phyloP scores from a whole-genome alignment of 345 rosid genomes.

The Pelargonium nanum region DNA sequence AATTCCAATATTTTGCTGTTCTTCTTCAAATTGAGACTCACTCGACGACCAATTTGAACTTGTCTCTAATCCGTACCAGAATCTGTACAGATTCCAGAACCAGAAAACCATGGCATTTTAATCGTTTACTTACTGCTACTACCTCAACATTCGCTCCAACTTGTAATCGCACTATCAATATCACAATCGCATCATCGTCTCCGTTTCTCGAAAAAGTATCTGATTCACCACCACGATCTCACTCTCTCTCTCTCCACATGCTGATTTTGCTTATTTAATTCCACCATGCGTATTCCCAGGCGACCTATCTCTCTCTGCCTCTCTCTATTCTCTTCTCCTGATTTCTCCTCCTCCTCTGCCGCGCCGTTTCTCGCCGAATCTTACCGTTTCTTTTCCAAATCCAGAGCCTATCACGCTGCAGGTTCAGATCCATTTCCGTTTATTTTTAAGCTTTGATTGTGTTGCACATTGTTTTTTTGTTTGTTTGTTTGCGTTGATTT shows the following conservation, averaged over 20 bases:
- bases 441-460: neutral
- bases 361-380: constrained; percentile 3
- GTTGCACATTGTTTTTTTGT: neutral
- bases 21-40: neutral
- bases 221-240: neutral
- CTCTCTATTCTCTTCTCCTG: constrained; percentile 21
- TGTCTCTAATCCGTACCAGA: neutral
- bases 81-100: neutral
- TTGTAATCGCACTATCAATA: neutral
- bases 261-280: neutral
- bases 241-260: neutral
- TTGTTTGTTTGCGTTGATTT: neutral
- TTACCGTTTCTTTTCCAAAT: neutral
- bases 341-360: constrained; percentile 1
- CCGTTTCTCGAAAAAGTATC: neutral
- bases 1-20: neutral
- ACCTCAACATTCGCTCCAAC: too few species aligned
- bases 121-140: neutral
- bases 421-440: constrained; percentile 3
- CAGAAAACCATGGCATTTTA: neutral
- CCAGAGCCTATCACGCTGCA: neutral
- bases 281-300: constrained; percentile 48
- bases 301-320: constrained; percentile 32
- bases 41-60: neutral
- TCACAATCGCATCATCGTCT: neutral